Evolutionary conservation across 75 land plant genomes (phyloP).

Genomic region (Isoetes taiwanensis): DNA sequence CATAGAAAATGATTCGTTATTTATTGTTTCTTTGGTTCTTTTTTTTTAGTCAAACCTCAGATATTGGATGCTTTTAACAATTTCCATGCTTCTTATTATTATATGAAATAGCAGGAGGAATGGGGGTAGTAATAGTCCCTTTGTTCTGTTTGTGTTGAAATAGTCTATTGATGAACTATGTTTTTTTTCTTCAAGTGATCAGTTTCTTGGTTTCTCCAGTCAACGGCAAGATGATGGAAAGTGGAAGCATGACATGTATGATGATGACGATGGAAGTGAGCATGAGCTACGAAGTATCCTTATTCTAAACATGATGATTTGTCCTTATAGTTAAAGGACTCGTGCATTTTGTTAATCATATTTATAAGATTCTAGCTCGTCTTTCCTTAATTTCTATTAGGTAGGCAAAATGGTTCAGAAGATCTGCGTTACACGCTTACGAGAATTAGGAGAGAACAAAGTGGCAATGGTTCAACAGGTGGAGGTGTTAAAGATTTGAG

Average conservation of each 20-base stretch:
- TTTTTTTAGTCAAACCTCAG: too few species aligned
- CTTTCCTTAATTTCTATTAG: not conserved
- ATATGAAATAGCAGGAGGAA: too few species aligned
- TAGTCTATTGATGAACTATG: too few species aligned
- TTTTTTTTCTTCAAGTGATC: too few species aligned
- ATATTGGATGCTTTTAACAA: too few species aligned
- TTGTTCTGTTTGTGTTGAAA: too few species aligned
- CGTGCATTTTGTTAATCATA: not conserved
- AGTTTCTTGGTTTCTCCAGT: constrained; percentile 6
- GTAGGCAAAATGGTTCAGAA: constrained; percentile 15
- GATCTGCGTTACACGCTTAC: constrained; percentile 67
- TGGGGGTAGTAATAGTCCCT: too few species aligned
- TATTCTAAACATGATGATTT: not conserved
- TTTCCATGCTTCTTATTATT: too few species aligned
- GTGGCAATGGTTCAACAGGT: constrained; percentile 24
- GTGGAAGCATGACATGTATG: constrained; percentile 21
- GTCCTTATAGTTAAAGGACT: not conserved
- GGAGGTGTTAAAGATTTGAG: constrained; percentile 50
- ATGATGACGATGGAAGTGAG: constrained; percentile 16
- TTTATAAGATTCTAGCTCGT: not conserved
- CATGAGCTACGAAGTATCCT: constrained; percentile 39
- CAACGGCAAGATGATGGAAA: constrained; percentile 17
- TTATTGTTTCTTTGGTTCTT: too few species aligned
- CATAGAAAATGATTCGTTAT: too few species aligned
- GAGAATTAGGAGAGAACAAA: constrained; percentile 22